Percentiles rank a stretch among this genome's conserved stretches.
Conservation (phyloP, 2,329 filamentous ascomycete species). For the Rutstroemia sp. region DNA sequence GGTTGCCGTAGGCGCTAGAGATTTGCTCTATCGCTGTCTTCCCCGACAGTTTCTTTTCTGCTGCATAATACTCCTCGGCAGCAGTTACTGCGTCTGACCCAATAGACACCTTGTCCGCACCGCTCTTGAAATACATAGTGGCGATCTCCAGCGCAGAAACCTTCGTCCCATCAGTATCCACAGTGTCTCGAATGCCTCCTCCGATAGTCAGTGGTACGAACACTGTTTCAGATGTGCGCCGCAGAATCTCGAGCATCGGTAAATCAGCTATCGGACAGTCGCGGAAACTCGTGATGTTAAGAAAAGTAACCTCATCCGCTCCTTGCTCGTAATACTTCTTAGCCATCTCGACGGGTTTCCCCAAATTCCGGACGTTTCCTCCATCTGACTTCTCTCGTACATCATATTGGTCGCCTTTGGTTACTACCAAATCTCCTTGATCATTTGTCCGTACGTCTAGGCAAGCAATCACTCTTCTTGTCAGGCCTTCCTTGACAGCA, state of each 20-base stretch:
- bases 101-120: slow-evolving; percentile 96
- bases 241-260: slow-evolving; percentile 92
- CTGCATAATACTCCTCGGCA: slow-evolving; percentile 80
- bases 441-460: slow-evolving; percentile 95
- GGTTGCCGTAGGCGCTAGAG: slow-evolving; percentile 85
- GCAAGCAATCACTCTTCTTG: slow-evolving; percentile 90
- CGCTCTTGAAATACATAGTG: slow-evolving; percentile 93
- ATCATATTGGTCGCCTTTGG: slow-evolving; percentile 98
- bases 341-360: slow-evolving; percentile 94
- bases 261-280: slow-evolving; percentile 88
- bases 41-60: slow-evolving; percentile 62
- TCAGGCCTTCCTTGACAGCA: slow-evolving; percentile 58
- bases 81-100: slow-evolving; percentile 90
- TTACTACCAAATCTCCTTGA: slow-evolving; percentile 88
- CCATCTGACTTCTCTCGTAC: slow-evolving; percentile 76
- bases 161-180: slow-evolving; percentile 78
- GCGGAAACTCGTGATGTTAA: slow-evolving; percentile 97
- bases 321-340: slow-evolving; percentile 92
- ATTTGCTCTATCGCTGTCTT: slow-evolving; percentile 94
- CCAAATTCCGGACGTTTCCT: slow-evolving; percentile 77
- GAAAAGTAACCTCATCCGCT: slow-evolving; percentile 92
- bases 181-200: slow-evolving; percentile 87
- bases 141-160: slow-evolving; percentile 91
- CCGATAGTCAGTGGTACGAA: slow-evolving; percentile 96
- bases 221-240: slow-evolving; percentile 78